phyloP scores from a whole-genome alignment of 2,329 filamentous ascomycete species.

The Aureobasidium sp. region DNA sequence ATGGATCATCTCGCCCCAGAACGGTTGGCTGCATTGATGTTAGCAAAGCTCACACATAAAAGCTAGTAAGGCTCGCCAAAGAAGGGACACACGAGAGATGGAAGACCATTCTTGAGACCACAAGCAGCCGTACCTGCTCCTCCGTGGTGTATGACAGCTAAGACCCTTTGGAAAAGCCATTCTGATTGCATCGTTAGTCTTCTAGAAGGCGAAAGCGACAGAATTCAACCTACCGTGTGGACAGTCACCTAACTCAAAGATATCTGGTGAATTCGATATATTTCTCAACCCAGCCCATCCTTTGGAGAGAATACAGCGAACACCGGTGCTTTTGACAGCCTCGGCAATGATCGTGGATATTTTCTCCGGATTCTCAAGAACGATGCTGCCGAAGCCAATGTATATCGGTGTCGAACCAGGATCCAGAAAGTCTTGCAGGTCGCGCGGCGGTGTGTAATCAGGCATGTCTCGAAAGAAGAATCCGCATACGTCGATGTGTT shows the following conservation, averaged over 20 bases:
- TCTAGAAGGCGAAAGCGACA: fast-evolving
- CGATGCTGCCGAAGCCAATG: slow-evolving; percentile 18
- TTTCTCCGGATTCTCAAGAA: slow-evolving; percentile 28
- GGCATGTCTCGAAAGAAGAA: slow-evolving; percentile 16
- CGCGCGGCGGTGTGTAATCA: slow-evolving; percentile 7
- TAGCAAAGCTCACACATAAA: neutral
- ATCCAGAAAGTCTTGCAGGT: slow-evolving; percentile 15
- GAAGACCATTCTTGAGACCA: slow-evolving; percentile 26
- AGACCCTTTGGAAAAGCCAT: slow-evolving; percentile 31
- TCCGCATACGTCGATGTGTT: slow-evolving; percentile 29
- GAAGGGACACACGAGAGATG: neutral
- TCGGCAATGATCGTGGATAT: slow-evolving; percentile 31
- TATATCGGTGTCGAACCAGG: slow-evolving; percentile 15
- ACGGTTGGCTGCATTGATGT: slow-evolving; percentile 32
- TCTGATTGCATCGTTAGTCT: neutral
- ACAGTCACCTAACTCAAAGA: slow-evolving; percentile 1
- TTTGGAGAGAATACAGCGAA: neutral
- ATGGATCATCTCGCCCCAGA: slow-evolving; percentile 38
- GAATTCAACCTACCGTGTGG: neutral
- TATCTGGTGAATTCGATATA: slow-evolving; percentile 4
- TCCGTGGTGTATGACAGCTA: slow-evolving; percentile 32
- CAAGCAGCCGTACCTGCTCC: slow-evolving; percentile 32
- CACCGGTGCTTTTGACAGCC: slow-evolving; percentile 25
- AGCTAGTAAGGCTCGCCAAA: slow-evolving; percentile 11
- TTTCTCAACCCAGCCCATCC: slow-evolving; percentile 18